Evolutionary conservation across 1,284 basidiomycete species (phyloP).

Genomic region (Tilletia caries): DNA sequence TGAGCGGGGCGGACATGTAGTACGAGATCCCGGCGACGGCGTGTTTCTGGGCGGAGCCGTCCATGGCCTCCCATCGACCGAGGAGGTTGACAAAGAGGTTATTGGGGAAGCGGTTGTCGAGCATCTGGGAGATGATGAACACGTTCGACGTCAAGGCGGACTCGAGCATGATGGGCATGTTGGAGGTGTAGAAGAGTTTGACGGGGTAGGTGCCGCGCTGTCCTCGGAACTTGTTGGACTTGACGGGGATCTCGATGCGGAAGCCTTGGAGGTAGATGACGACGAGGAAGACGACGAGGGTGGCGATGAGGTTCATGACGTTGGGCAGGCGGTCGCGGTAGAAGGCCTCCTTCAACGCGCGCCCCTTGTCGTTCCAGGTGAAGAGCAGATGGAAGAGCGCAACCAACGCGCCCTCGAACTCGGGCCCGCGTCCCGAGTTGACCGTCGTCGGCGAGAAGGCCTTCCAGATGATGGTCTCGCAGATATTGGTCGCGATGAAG

Average conservation of each 20-base stretch:
- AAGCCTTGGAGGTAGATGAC: conserved; percentile 99
- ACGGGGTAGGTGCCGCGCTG: conserved; percentile 92
- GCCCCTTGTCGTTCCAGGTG: conserved; percentile 97
- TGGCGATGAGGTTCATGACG: conserved; percentile 94
- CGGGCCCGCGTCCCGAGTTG: conserved; percentile 95
- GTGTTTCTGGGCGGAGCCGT: conserved; percentile 85
- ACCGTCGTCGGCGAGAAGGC: conserved; percentile 96
- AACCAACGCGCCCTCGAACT: conserved; percentile 95
- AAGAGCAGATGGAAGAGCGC: conserved; percentile 96
- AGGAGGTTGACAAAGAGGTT: conserved; percentile 86
- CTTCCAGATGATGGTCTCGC: conserved; percentile 99
- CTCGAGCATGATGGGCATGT: conserved; percentile 99
- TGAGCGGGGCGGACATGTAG: conserved; percentile 96
- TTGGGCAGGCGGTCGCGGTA: conserved; percentile 96
- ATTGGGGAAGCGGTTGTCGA: conserved; percentile 77
- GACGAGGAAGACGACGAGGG: conserved; percentile 81
- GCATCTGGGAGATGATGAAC: conserved; percentile 94
- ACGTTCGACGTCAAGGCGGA: conserved; percentile 89
- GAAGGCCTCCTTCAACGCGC: conserved; percentile 95
- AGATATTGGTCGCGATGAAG: conserved; percentile 99
- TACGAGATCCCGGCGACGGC: conserved; percentile 91
- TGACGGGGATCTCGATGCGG: conserved; percentile 97
- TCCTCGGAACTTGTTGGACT: conserved; percentile 91
- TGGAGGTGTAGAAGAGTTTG: conserved; percentile 97
- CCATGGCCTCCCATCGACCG: conserved; percentile 94